Evolutionary conservation across 192 early-diverging fungal species (phyloP), one percentile per base, ranked within the genome.

Genomic region (Coemansia javaensis): DNA sequence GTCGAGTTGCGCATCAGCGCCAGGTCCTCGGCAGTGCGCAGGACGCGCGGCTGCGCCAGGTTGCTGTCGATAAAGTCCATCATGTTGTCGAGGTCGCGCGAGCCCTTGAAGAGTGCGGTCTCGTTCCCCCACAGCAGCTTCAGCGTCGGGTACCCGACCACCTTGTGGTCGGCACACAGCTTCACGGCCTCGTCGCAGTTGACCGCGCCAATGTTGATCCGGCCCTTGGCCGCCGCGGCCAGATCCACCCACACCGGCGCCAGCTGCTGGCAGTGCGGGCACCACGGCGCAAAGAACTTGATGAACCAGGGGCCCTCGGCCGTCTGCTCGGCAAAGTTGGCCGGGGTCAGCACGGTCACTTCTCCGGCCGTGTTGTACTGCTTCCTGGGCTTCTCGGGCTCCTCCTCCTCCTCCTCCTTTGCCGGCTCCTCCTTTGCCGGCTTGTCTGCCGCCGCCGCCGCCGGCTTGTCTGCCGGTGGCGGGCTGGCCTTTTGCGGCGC

Each of bases 231-330:
- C 13, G 54, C 55, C 11, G 60, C 60, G 12, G 80, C 88, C 41
- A 97, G 57, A 34, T 85, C 57, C 8, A 79, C 79, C 81, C 89
- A 95, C 15, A 78, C 74, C 0, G 92, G 92, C 6, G 84, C 86
- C 57, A 97, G 79, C 2, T 75, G 66, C 71, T 91, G 79, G 77
- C 93, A 97, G 63, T 94, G 91, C 16, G 77, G 62, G 57, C 90
- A 93, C 89, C 88, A 91, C 8, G 91, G 91, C 15, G 91, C 89
- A 65, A 86, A 89, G 66, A 93, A 93, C 67, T 90, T 79, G 24
- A 94, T 51, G 47, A 94, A 87, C 91, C 91, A 94, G 12, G 85
- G 85, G 0, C 80, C 82, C 12, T 63, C 56, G 13, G 79, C 69
- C 11, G 79, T 79, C 40, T 59, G 45, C 34, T 63, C 47, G 9